Percentiles rank a stretch among this genome's conserved stretches.
phyloP scores from a whole-genome alignment of 1,284 basidiomycete genomes.

The Tylopilus microsporus region DNA sequence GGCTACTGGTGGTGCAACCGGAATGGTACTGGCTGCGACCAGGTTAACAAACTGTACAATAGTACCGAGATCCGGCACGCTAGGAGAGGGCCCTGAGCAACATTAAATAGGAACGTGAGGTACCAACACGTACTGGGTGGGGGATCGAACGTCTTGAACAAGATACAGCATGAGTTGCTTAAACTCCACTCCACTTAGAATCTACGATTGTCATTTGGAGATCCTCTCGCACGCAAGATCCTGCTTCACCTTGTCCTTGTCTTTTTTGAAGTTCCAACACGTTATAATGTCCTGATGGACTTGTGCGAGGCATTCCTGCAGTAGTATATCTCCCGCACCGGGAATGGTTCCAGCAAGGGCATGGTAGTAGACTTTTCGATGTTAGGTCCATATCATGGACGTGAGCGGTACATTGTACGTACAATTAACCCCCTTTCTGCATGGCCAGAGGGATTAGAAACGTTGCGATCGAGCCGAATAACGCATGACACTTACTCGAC shows the following conservation, averaged over 20 bases:
- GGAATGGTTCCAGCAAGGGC: constrained; percentile 4
- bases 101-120: not conserved
- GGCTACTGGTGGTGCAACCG: constrained; percentile 2
- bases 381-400: not conserved
- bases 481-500: constrained; percentile 2
- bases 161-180: constrained; percentile 11
- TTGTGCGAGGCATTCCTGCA: constrained; percentile 7
- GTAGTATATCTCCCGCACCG: constrained; percentile 1
- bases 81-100: not conserved
- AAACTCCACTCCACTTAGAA: constrained; percentile 5
- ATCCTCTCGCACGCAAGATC: not conserved
- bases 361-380: constrained; percentile 2
- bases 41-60: constrained; percentile 8
- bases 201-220: not conserved
- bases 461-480: not conserved
- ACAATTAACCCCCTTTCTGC: constrained; percentile 12
- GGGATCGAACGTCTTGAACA: constrained; percentile 4
- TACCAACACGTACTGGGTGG: not conserved
- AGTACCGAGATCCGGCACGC: not conserved
- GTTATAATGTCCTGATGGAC: constrained; percentile 9
- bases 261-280: constrained; percentile 11
- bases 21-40: constrained; percentile 5
- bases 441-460: not conserved
- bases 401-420: not conserved
- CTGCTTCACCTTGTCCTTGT: not conserved